Percentiles rank a stretch among this genome's conserved stretches.
Conservation (phyloP, 2,329 filamentous ascomycete genomes). For the Exophiala sideris region DNA sequence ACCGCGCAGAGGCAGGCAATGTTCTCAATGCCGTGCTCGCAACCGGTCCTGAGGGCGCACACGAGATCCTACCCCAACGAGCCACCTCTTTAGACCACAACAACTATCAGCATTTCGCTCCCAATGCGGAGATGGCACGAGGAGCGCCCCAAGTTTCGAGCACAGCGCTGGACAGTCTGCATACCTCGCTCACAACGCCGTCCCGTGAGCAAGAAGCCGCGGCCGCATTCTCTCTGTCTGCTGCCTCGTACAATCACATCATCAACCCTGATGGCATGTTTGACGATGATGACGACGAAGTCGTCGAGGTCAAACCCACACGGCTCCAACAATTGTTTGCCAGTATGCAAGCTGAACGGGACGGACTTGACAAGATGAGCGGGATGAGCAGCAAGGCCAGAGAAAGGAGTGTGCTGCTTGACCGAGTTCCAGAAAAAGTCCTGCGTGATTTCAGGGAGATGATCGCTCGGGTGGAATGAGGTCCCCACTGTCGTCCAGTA, state of each 20-base stretch:
- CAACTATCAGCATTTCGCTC: constrained; percentile 15
- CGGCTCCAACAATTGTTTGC: constrained; percentile 64
- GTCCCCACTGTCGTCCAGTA: constrained; percentile 18
- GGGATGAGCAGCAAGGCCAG: constrained; percentile 74
- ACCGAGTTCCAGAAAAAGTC: constrained; percentile 87
- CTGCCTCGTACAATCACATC: constrained; percentile 84
- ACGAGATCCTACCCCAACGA: constrained; percentile 33
- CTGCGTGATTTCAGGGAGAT: constrained; percentile 90
- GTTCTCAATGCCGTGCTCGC: constrained; percentile 46
- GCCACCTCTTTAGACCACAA: constrained; percentile 27
- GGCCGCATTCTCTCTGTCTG: constrained; percentile 80
- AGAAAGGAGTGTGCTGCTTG: constrained; percentile 87
- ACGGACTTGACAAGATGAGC: constrained; percentile 48
- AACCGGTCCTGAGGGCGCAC: constrained; percentile 43
- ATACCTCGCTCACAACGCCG: constrained; percentile 67
- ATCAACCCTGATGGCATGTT: constrained; percentile 68
- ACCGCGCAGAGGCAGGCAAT: constrained; percentile 47
- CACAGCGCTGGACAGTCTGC: constrained; percentile 60
- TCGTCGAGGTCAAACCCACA: constrained; percentile 34
- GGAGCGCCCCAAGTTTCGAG: constrained; percentile 34
- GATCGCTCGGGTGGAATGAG: constrained; percentile 64
- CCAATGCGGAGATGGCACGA: constrained; percentile 36
- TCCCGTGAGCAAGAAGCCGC: constrained; percentile 83
- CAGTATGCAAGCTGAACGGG: constrained; percentile 71
- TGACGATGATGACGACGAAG: constrained; percentile 44